phyloP scores from a whole-genome alignment of 768 basidiomycete genomes.

The Lactifluus hygrophoroides region DNA sequence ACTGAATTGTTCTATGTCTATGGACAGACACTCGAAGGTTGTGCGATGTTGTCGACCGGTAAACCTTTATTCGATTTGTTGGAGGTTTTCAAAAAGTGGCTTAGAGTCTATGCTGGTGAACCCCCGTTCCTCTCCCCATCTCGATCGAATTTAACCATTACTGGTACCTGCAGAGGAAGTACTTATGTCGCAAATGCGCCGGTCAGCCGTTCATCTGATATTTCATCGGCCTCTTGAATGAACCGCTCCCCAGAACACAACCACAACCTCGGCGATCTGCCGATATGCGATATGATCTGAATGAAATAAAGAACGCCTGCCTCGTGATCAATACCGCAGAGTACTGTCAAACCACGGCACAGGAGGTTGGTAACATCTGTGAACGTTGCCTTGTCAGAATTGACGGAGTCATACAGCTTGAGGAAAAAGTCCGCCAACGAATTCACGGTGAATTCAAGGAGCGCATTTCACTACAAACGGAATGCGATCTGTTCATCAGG shows the following conservation, averaged over 20 bases:
- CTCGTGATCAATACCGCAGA: conserved; percentile 95
- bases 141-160: conserved; percentile 12
- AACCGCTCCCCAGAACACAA: conserved; percentile 31
- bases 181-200: conserved; percentile 61
- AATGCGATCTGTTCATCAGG: conserved; percentile 88
- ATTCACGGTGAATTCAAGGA: conserved; percentile 70
- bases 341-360: conserved; percentile 88
- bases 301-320: conserved; percentile 74
- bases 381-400: background rate
- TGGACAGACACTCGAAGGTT: conserved; percentile 89
- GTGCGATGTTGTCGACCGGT: conserved; percentile 81
- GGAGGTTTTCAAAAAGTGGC: conserved; percentile 85
- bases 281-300: conserved; percentile 70
- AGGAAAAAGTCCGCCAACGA: conserved; percentile 83
- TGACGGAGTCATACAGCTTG: conserved; percentile 50
- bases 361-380: conserved; percentile 46
- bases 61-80: conserved; percentile 77
- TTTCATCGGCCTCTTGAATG: background rate
- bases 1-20: conserved; percentile 98
- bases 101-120: conserved; percentile 84
- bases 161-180: conserved; percentile 66
- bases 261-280: conserved; percentile 51
- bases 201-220: conserved; percentile 34
- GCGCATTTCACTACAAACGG: conserved; percentile 71
- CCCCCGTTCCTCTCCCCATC: background rate